Evolutionary conservation across 78 protist genomes (phyloP).

Genomic region (Planoprotostelium fungivorum): DNA sequence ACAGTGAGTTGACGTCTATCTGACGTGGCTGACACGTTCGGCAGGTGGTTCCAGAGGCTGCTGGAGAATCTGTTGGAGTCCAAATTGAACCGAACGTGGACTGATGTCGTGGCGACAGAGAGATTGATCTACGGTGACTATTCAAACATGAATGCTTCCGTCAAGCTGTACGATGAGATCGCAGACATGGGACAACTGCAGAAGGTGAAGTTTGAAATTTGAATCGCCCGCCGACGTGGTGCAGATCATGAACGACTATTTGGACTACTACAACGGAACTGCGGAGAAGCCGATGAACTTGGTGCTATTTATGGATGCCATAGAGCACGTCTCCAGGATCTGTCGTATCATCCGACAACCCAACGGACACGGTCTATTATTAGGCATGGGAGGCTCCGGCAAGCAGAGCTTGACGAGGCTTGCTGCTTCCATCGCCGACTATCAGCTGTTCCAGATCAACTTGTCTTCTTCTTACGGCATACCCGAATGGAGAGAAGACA

Average conservation of each 20-base stretch:
- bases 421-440: constrained; percentile 76
- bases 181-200: constrained; percentile 7
- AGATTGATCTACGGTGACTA: constrained; percentile 66
- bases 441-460: constrained; percentile 48
- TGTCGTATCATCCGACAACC: constrained; percentile 79
- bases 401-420: constrained; percentile 81
- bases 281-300: constrained; percentile 61
- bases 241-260: constrained; percentile 28
- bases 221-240: background rate
- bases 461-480: constrained; percentile 64
- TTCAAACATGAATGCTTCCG: constrained; percentile 24
- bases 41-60: background rate
- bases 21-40: background rate
- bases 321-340: constrained; percentile 82
- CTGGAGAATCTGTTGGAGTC: background rate
- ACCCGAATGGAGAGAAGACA: constrained; percentile 73
- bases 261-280: constrained; percentile 71
- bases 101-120: constrained; percentile 6
- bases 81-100: background rate
- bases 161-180: constrained; percentile 13
- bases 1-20: constrained; percentile 25
- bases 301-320: constrained; percentile 79
- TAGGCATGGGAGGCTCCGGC: constrained; percentile 96
- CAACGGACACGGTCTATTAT: constrained; percentile 84
- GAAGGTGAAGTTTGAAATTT: background rate